Evolutionary conservation across 305 asterid genomes (phyloP), one percentile per base, ranked within the genome.

Genomic region (Fraxinus angustifolia): DNA sequence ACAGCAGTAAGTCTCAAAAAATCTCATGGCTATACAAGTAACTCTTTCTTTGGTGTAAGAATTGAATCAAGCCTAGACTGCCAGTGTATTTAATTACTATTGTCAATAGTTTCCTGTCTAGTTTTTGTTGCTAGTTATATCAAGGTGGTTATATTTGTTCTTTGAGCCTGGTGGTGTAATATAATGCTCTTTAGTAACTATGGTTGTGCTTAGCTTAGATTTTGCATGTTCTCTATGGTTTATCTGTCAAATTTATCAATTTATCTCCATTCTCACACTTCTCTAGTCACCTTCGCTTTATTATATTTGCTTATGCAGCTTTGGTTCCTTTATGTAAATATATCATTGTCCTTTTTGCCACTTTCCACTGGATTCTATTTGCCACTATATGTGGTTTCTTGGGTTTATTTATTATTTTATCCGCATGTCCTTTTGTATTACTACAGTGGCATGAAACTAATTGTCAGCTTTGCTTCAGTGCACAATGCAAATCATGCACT

Each of bases 1-100:
- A 79, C 92, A 74, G 80, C 89, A 36, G 99, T 96, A 90, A 88
- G 97, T 85, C 53, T 11, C 8, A n/a, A 76, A 38, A 72, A 78
- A 19, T 34, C 35, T 72, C 71, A 17, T 84, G 76, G 48, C 67
- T 77, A 42, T 48, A 75, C 82, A 67, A 26, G 36, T 48, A 75
- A 16, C 60, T 23, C 17, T 73, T 73, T 67, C 34, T 56, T 78
- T 78, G 78, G 58, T 76, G 60, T 45, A 11, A 82, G 75, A 70
- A 80, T 81, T 31, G 14, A 38, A 38, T 70, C 17, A 78, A 78
- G 26, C 31, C 40, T 8, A 60, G 72, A 62, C 72, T 62, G 16
- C 14, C 4, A 19, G 36, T 67, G 19, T 28, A 26, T 67, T 28
- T 26, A 4, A 67, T 67, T 11, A 67, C 19, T 62, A 62, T 21